phyloP scores from a whole-genome alignment of 768 basidiomycete species.

The Fomitopsis serialis region DNA sequence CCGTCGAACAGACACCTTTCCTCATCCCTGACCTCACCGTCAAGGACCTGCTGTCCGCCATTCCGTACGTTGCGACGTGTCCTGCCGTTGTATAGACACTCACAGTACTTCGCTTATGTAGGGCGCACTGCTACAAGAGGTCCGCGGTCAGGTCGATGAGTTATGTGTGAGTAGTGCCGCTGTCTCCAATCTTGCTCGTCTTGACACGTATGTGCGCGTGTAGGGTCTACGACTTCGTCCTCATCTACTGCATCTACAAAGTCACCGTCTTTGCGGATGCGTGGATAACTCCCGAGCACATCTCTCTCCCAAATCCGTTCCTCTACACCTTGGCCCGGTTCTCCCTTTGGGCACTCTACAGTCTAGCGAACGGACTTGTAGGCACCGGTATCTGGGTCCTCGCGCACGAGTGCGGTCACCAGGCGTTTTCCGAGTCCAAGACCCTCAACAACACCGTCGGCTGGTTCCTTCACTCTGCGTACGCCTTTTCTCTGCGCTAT shows the following conservation, averaged over 20 bases:
- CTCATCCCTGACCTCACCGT: constrained; percentile 80
- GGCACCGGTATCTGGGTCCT: constrained; percentile 93
- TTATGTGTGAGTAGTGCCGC: constrained; percentile 58
- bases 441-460: constrained; percentile 88
- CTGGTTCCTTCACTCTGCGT: constrained; percentile 90
- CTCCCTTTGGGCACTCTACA: constrained; percentile 75
- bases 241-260: constrained; percentile 68
- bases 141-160: constrained; percentile 73
- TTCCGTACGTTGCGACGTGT: constrained; percentile 56
- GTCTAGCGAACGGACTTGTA: constrained; percentile 79
- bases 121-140: constrained; percentile 86
- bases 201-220: constrained; percentile 1
- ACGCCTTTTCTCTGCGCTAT: constrained; percentile 23
- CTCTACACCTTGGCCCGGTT: constrained; percentile 60
- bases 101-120: constrained; percentile 19
- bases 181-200: constrained; percentile 12
- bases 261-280: constrained; percentile 58
- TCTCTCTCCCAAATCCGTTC: constrained; percentile 53
- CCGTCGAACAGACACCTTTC: constrained; percentile 52
- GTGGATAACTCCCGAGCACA: constrained; percentile 47
- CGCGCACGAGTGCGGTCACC: constrained; percentile 94
- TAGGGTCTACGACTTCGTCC: constrained; percentile 70
- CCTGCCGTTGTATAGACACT: background rate
- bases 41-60: constrained; percentile 79
- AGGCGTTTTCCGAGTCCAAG: constrained; percentile 93